A percentile compares a stretch with the other conserved stretches of the same genome.
These are phyloP conservation scores for Thalassiosira ordinaria DNA, from an alignment of 352 stramenopile species.

Conservation along the genomic window DNA sequence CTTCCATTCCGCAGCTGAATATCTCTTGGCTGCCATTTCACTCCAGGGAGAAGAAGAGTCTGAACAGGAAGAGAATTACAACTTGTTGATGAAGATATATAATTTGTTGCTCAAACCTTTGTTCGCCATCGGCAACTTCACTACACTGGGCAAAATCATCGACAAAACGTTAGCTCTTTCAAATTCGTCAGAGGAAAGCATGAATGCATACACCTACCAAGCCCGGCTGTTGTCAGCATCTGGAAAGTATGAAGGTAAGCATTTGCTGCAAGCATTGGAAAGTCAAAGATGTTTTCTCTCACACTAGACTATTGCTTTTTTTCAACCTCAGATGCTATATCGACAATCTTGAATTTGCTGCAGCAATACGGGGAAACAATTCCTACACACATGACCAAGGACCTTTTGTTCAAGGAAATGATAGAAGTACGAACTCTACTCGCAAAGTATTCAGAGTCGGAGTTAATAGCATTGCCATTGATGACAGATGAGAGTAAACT, in stretches of 20 bases:
- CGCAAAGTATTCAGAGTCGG: conserved; percentile 6
- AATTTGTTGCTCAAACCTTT: too few relatives aligned
- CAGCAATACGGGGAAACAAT: conserved; percentile 61
- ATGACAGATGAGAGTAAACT: conserved; percentile 45
- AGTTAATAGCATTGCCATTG: conserved; percentile 44
- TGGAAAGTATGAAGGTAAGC: too few relatives aligned
- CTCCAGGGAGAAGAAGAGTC: conserved; percentile 44
- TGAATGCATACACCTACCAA: too few relatives aligned
- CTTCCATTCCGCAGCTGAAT: conserved; percentile 61
- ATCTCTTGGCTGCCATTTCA: conserved; percentile 53
- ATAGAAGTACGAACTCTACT: conserved; percentile 25
- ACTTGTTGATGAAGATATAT: too few relatives aligned
- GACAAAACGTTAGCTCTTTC: too few relatives aligned
- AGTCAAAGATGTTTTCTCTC: too few relatives aligned
- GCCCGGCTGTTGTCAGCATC: too few relatives aligned
- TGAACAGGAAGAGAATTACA: conserved; percentile 51
- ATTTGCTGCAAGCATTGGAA: too few relatives aligned
- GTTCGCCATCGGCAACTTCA: too few relatives aligned
- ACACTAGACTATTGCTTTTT: too few relatives aligned
- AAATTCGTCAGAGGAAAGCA: conserved; percentile 52
- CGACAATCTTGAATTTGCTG: conserved; percentile 54
- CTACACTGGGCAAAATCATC: too few relatives aligned
- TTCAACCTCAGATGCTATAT: conserved; percentile 61
- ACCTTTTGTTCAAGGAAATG: conserved; percentile 29
- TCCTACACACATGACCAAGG: conserved; percentile 32